Percentiles rank a stretch among this genome's conserved stretches.
phyloP scores from a whole-genome alignment of 495 filamentous ascomycete genomes.

The Podospora sp. region DNA sequence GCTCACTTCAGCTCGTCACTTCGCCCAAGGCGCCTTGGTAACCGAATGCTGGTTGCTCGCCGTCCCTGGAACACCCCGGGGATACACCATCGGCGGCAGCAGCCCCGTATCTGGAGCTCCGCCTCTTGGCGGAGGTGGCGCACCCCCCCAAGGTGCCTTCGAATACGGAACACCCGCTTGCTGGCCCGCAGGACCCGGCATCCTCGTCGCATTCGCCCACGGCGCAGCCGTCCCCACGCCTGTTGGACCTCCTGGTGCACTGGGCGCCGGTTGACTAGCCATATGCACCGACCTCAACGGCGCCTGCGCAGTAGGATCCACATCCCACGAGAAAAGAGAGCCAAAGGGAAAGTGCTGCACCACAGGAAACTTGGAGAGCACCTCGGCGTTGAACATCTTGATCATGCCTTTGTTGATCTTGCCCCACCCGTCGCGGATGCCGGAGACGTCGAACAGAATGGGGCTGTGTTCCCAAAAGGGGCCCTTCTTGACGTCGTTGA shows the following conservation, averaged over 20 bases:
- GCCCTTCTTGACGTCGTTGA: conserved; percentile 95
- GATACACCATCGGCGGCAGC: conserved; percentile 27
- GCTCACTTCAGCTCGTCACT: conserved; percentile 4
- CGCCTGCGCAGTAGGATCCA: conserved; percentile 61
- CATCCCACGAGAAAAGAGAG: conserved; percentile 80
- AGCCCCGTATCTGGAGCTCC: conserved; percentile 29
- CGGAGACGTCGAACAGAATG: conserved; percentile 92
- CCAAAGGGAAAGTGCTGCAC: conserved; percentile 98
- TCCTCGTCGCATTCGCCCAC: conserved; percentile 42
- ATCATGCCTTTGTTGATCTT: conserved; percentile 99
- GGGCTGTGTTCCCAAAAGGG: conserved; percentile 99
- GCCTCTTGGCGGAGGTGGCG: conserved; percentile 23
- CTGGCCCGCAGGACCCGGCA: conserved; percentile 25
- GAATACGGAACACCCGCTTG: conserved; percentile 41
- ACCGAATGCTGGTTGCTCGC: conserved; percentile 38
- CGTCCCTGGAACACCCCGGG: conserved; percentile 30
- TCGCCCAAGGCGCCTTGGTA: conserved; percentile 37
- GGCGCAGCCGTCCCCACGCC: conserved; percentile 40
- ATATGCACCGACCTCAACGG: conserved; percentile 57
- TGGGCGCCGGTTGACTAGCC: conserved; percentile 55
- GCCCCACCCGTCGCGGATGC: conserved; percentile 87
- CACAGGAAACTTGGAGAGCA: conserved; percentile 90
- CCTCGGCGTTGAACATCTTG: conserved; percentile 95
- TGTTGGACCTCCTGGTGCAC: conserved; percentile 9
- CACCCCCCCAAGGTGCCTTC: conserved; percentile 30